Percentiles rank a stretch among this genome's conserved stretches.
Conservation (phyloP, 148 eudicot species). For the Chenopodium berlandieri region DNA sequence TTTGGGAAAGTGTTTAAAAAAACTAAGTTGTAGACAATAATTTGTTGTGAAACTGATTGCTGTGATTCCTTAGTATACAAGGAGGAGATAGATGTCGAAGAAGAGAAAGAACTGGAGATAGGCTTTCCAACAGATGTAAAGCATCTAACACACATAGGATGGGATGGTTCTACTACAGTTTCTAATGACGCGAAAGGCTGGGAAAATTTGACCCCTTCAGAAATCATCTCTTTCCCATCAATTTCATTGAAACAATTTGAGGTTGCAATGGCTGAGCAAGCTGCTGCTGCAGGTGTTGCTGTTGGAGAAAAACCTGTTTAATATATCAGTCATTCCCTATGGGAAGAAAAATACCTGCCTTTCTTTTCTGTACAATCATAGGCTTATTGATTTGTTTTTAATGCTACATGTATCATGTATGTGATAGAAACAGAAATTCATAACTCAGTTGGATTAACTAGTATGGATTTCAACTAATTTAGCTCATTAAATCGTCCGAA, state of each 20-base stretch:
- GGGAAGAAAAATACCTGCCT: background rate
- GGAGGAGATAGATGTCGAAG: conserved; percentile 40
- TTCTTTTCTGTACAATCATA: background rate
- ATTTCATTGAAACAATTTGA: conserved; percentile 74
- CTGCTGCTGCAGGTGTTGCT: conserved; percentile 19
- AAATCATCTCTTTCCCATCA: conserved; percentile 54
- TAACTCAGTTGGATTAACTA: background rate
- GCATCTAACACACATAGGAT: conserved; percentile 88
- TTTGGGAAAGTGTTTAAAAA: background rate
- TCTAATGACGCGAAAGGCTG: conserved; percentile 34
- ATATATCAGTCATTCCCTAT: background rate
- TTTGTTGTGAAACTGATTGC: background rate
- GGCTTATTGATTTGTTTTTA: background rate
- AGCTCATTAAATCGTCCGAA: background rate
- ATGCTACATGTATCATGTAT: too few relatives aligned
- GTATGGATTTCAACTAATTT: conserved; percentile 10
- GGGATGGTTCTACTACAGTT: conserved; percentile 64
- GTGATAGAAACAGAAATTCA: too few relatives aligned
- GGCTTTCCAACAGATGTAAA: conserved; percentile 91
- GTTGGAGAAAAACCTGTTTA: background rate
- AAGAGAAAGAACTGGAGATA: conserved; percentile 71
- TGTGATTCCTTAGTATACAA: conserved; percentile 42
- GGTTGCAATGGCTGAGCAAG: conserved; percentile 71
- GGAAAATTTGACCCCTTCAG: conserved; percentile 45
- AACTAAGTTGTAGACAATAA: background rate